Conservation (phyloP, 169 alveolate species). For the Eimeria necatrix region DNA sequence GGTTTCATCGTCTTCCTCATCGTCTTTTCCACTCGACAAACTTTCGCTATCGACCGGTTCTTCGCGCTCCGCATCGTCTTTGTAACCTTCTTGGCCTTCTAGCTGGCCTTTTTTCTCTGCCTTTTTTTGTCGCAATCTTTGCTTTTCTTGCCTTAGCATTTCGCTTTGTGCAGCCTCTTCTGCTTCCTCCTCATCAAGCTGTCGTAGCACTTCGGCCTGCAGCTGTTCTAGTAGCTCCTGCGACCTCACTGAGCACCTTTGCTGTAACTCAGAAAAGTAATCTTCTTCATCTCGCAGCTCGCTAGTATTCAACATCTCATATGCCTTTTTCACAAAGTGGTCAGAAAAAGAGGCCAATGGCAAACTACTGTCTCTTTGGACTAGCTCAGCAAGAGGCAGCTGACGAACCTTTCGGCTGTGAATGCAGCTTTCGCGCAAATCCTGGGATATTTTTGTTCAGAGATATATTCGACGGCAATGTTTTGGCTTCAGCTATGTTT, state of each 20-base stretch:
- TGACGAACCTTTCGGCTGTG: too few relatives aligned
- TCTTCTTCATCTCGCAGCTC: background rate
- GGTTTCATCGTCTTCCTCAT: constrained; percentile 1
- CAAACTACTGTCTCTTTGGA: too few relatives aligned
- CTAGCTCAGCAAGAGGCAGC: too few relatives aligned
- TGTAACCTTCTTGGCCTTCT: background rate
- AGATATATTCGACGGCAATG: too few relatives aligned
- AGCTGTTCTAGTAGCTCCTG: constrained; percentile 51
- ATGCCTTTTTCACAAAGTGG: background rate
- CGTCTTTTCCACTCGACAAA: background rate
- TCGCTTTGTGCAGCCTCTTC: background rate
- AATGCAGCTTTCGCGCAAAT: too few relatives aligned
- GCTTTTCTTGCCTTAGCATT: background rate
- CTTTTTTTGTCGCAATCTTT: background rate
- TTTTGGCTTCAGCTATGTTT: background rate
- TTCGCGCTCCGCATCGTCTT: too few relatives aligned
- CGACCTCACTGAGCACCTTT: background rate
- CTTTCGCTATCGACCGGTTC: background rate
- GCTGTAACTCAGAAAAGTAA: constrained; percentile 13
- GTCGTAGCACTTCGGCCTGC: constrained; percentile 25
- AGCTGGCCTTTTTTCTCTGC: background rate
- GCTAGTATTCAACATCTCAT: background rate
- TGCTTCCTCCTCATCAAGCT: constrained; percentile 41
- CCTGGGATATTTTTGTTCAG: too few relatives aligned
- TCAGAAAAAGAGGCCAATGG: too few relatives aligned